phyloP scores from a whole-genome alignment of 108 stramenopile genomes.

The Skeletonema marinoi region DNA sequence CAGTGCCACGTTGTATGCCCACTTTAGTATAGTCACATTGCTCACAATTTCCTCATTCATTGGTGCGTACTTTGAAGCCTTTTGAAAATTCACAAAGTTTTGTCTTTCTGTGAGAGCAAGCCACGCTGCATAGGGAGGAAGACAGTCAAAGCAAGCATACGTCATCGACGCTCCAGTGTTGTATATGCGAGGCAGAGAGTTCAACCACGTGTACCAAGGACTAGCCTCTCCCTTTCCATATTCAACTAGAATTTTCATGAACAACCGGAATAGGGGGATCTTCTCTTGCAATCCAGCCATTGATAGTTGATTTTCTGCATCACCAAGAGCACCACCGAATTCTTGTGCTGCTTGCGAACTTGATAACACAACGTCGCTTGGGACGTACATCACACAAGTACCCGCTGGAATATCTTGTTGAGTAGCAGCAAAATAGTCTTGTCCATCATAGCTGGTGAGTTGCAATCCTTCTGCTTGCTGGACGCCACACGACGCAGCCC shows the following conservation, averaged over 20 bases:
- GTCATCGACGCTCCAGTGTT: conserved; percentile 53
- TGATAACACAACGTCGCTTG: conserved; percentile 34
- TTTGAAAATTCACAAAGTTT: conserved; percentile 53
- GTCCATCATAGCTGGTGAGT: conserved; percentile 45
- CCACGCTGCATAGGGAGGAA: conserved; percentile 50
- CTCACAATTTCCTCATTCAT: conserved; percentile 42
- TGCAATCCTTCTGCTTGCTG: conserved; percentile 49
- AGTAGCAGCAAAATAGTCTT: conserved; percentile 49
- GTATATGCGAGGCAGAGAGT: conserved; percentile 49
- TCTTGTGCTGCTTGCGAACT: conserved; percentile 38
- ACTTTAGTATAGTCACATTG: conserved; percentile 54
- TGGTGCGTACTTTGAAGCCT: conserved; percentile 28
- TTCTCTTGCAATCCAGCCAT: conserved; percentile 39
- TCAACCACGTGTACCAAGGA: conserved; percentile 43
- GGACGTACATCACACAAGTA: conserved; percentile 42
- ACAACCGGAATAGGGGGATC: conserved; percentile 44
- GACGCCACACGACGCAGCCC: conserved; percentile 44
- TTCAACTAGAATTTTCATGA: conserved; percentile 42
- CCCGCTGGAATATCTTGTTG: conserved; percentile 47
- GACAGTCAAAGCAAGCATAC: conserved; percentile 50
- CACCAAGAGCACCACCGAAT: conserved; percentile 26
- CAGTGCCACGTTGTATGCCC: conserved; percentile 66
- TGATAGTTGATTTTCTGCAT: conserved; percentile 25
- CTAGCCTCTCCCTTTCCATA: conserved; percentile 41
- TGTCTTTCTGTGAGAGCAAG: conserved; percentile 43